A percentile compares a stretch with the other conserved stretches of the same genome.
Conservation (phyloP, 352 stramenopile genomes). For the Plasmopara halstedii region DNA sequence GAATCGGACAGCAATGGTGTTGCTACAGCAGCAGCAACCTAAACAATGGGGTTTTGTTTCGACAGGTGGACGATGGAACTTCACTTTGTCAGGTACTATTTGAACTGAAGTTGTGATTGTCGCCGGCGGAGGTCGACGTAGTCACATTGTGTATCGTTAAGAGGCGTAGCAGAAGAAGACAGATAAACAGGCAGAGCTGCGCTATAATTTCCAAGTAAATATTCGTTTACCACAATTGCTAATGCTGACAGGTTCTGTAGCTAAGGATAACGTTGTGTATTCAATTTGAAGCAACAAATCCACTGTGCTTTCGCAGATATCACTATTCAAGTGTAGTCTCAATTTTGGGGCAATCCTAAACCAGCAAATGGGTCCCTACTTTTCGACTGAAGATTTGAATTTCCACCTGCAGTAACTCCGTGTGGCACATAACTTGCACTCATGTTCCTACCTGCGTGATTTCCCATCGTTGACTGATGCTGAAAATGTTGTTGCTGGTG, state of each 20-base stretch:
- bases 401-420: slow-evolving; percentile 12
- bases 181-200: slow-evolving; percentile 12
- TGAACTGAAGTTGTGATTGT: slow-evolving; percentile 1
- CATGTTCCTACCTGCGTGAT: slow-evolving; percentile 32
- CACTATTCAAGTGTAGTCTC: background rate
- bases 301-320: background rate
- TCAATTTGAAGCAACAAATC: background rate
- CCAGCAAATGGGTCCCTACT: slow-evolving; percentile 68
- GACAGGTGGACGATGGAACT: slow-evolving; percentile 1
- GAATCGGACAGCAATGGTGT: slow-evolving; percentile 6
- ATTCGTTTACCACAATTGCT: slow-evolving; percentile 13
- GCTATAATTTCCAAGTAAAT: slow-evolving; percentile 21
- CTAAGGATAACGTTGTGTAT: background rate
- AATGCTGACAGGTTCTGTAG: background rate
- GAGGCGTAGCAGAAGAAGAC: slow-evolving; percentile 7
- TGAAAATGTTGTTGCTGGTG: slow-evolving; percentile 24
- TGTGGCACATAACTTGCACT: slow-evolving; percentile 38
- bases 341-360: slow-evolving; percentile 48
- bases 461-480: slow-evolving; percentile 26
- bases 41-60: slow-evolving; percentile 8
- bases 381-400: slow-evolving; percentile 9
- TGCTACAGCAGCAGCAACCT: slow-evolving; percentile 19
- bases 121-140: background rate
- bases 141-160: slow-evolving; percentile 15
- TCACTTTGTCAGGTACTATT: slow-evolving; percentile 1